Conservation (phyloP, 805 yeast species). For the Kazachstania viticola region DNA sequence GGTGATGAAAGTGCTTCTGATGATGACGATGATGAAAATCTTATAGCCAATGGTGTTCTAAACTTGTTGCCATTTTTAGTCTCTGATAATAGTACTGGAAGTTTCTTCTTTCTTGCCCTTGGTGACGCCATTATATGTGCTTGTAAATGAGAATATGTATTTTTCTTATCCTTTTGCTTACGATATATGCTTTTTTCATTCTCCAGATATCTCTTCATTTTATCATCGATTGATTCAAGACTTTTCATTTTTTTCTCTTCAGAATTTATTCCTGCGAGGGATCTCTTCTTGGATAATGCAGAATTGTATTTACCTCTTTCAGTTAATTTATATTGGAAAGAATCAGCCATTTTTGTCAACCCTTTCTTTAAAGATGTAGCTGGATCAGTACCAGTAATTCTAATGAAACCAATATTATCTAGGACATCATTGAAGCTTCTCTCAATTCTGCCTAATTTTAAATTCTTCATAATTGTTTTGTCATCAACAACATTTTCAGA, state of each 20-base stretch:
- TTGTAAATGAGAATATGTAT: conserved; percentile 21
- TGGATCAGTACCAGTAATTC: conserved; percentile 22
- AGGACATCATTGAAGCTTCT: conserved; percentile 21
- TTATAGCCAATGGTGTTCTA: conserved; percentile 17
- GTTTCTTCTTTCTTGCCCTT: conserved; percentile 16
- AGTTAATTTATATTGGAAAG: conserved; percentile 19
- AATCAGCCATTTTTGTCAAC: conserved; percentile 17
- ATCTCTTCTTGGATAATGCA: conserved; percentile 9
- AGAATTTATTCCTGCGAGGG: conserved; percentile 7
- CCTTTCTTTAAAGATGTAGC: conserved; percentile 22
- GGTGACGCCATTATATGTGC: conserved; percentile 24
- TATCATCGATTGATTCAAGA: conserved; percentile 16
- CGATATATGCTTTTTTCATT: conserved; percentile 11
- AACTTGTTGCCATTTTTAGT: conserved; percentile 11
- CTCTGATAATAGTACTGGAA: conserved; percentile 24
- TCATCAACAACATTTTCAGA: conserved; percentile 18
- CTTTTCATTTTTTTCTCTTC: conserved; percentile 4
- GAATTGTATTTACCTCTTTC: conserved; percentile 26
- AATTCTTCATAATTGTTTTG: conserved; percentile 8
- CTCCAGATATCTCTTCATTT: conserved; percentile 19
- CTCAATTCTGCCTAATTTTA: conserved; percentile 22
- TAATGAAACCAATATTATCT: conserved; percentile 19
- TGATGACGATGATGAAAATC: conserved; percentile 4
- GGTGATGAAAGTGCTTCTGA: too few relatives aligned
- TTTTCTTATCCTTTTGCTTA: conserved; percentile 9